phyloP scores from a whole-genome alignment of 257 asterid genomes.

The Solanum gracilifrons region DNA sequence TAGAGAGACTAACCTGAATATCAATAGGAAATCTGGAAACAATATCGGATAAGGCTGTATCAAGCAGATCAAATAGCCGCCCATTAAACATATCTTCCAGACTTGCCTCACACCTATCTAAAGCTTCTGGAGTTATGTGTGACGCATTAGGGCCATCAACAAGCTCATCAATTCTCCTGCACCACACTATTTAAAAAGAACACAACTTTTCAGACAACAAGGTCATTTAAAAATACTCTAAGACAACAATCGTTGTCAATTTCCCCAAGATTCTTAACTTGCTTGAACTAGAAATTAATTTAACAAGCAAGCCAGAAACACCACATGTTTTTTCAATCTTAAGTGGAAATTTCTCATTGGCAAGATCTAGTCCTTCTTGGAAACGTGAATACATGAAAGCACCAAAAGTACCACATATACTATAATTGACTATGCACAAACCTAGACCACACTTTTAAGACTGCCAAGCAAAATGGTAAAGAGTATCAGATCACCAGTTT shows the following conservation, averaged over 20 bases:
- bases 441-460: background rate
- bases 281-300: background rate
- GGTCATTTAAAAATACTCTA: background rate
- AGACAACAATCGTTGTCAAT: background rate
- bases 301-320: background rate
- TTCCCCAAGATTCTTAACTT: background rate
- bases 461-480: background rate
- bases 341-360: background rate
- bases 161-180: conserved; percentile 94
- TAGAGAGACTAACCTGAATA: too few species aligned
- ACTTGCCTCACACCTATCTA: too few species aligned
- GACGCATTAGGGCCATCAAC: conserved; percentile 7
- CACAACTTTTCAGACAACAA: background rate
- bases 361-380: background rate
- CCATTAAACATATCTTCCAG: too few species aligned
- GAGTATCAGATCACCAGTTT: background rate
- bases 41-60: too few species aligned
- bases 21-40: too few species aligned
- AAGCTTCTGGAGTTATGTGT: too few species aligned
- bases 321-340: background rate
- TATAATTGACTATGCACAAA: background rate
- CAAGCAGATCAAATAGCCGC: too few species aligned
- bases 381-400: background rate
- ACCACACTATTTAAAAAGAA: conserved; percentile 62
- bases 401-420: background rate